Base-by-base conservation (phyloP, 768 basidiomycete genomes). In the Lentinula boryana region DNA sequence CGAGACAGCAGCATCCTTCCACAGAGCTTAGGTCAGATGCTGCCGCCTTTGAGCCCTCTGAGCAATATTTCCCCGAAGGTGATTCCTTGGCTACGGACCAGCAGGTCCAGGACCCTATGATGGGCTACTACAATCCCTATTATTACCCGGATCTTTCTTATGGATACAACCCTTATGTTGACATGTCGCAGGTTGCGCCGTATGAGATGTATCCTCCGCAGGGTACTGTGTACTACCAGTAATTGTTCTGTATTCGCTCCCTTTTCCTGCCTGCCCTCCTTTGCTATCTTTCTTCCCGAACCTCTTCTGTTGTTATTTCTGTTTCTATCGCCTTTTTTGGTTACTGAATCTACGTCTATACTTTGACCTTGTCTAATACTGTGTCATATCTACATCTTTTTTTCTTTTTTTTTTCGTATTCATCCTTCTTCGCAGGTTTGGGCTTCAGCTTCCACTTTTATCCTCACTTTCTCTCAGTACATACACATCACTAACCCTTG, bases 71-170 rank as follows among this genome's bases (percentile, higher is more conserved):
- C 53, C 66, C 62, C 56, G 69, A 70, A 6, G 70, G 67, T 54
- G 58, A 59, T 60, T 61, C 61, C 54, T 62, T 63, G 35, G 50
- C 62, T 64, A 56, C 69, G 67, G 58, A 69, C 50, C 65, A 73
- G 53, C 74, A 69, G 31, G 65, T 67, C 15, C 63, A 73, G 66
- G 72, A 68, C 55, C 62, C 69, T 53, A 75, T 84, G 78, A 80
- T 85, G 75, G 72, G 73, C 51, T 89, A 88, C 59, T 88, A 89
- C 46, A 79, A 83, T 66, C 79, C 77, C 43, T 89, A 89, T 75
- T 91, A 88, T 71, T 88, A 86, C 70, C 85, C 86, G 23, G 86
- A 87, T 55, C 78, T 18, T 23, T 23, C 81, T 62, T 89, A 89
- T 66, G 77, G 76, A 60, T 90, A 89, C 70, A 75, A 81, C 62